phyloP scores from a whole-genome alignment of 2,329 filamentous ascomycete genomes.

The Alternaria arborescens region DNA sequence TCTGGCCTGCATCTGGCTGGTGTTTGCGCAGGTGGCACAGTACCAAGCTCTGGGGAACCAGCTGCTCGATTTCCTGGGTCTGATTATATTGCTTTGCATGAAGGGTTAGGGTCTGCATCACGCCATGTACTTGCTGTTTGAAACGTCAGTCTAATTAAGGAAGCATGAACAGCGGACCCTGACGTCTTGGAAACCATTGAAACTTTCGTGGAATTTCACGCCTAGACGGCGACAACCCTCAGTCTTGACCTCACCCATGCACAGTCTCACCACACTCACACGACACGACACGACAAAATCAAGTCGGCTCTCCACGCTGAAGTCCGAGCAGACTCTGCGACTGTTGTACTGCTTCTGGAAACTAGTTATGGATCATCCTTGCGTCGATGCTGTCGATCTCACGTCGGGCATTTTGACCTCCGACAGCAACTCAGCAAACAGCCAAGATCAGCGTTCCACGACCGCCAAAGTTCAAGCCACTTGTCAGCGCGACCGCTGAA shows the following conservation, averaged over 20 bases:
- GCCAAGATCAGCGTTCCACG: background rate
- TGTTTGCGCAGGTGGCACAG: background rate
- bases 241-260: background rate
- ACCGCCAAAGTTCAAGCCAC: background rate
- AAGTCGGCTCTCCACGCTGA: slow-evolving; percentile 2
- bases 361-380: background rate
- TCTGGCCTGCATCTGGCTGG: background rate
- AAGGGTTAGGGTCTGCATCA: background rate
- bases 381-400: slow-evolving; percentile 7
- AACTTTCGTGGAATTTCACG: background rate
- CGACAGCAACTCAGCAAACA: background rate
- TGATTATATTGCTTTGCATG: background rate
- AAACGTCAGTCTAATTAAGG: slow-evolving; percentile 4
- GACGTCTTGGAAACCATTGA: background rate
- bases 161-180: background rate
- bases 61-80: background rate
- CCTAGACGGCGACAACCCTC: background rate
- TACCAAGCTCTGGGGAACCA: background rate
- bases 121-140: background rate
- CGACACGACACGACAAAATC: background rate
- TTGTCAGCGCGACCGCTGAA: slow-evolving; percentile 3
- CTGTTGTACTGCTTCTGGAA: background rate
- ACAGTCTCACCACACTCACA: background rate
- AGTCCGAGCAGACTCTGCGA: background rate
- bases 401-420: slow-evolving; percentile 7